Evolutionary conservation across 306 rosid species (phyloP).

Genomic region (Gastrolobium bilobum): DNA sequence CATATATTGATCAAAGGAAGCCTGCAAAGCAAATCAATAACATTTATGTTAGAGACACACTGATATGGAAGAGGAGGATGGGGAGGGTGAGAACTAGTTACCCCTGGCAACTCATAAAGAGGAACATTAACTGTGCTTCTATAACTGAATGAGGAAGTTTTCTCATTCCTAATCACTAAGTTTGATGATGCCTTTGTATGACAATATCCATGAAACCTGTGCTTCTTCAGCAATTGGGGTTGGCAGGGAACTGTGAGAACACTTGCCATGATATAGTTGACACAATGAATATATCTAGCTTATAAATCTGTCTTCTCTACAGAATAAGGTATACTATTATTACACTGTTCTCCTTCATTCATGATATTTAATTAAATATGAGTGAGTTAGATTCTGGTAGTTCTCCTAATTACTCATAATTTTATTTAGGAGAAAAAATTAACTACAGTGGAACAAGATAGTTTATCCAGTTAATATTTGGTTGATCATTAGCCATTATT

Average conservation of each 20-base stretch:
- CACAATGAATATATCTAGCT: conserved; percentile 18
- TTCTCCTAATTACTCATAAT: neutral
- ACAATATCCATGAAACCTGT: neutral
- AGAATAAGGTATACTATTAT: conserved; percentile 5
- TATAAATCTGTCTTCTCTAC: conserved; percentile 14
- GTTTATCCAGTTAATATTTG: neutral
- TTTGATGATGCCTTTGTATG: conserved; percentile 36
- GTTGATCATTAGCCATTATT: too few relatives aligned
- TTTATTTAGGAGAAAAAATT: neutral
- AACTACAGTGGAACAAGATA: neutral
- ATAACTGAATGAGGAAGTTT: conserved; percentile 46
- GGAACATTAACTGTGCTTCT: conserved; percentile 46
- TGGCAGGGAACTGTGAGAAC: conserved; percentile 35
- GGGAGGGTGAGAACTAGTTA: conserved; percentile 39
- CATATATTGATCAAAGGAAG: conserved; percentile 66
- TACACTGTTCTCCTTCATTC: neutral
- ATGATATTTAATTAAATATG: neutral
- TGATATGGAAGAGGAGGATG: conserved; percentile 8
- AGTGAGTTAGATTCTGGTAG: neutral
- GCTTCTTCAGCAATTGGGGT: conserved; percentile 36
- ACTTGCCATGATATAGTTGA: conserved; percentile 41
- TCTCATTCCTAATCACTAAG: conserved; percentile 38
- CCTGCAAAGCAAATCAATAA: conserved; percentile 45
- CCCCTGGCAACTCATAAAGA: conserved; percentile 56
- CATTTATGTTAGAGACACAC: neutral